Base-by-base conservation (phyloP, 495 filamentous ascomycete genomes). In the Aspergillus saccharolyticus region DNA sequence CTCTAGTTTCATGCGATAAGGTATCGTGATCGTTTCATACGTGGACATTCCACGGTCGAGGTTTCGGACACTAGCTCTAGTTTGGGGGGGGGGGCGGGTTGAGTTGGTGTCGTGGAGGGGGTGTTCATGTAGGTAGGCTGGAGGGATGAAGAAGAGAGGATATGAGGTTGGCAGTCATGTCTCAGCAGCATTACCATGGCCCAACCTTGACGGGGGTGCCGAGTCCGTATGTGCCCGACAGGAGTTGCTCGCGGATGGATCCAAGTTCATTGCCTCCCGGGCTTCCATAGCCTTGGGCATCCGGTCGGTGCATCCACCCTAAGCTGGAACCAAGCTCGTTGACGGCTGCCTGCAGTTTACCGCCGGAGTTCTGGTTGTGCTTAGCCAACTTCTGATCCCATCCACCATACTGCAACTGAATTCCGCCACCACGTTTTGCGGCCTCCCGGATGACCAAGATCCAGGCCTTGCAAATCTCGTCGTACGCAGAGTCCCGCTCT, bases 381-480 rank as follows among this genome's bases (percentile, higher is more conserved):
- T 89, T 93, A 2, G 81, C 74, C 47, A 98, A 74, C 62, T 84
- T 91, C 71, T 91, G 85, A 63, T 97, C 94, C 94, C 95, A 98
- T 24, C 89, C 89, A 20, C 88, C 91, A 59, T 91, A 90, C 65
- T 97, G 93, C 60, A 98, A 66, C 60, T 88, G 81, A 63, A 97
- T 94, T 18, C 94, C 94, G 42, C 90, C 95, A 6, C 91, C 93
- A 52, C 87, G 79, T 74, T 97, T 97, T 19, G 90, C 85, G 10
- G 92, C 91, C 68, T 97, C 94, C 33, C 85, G 86, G 54, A 98
- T 90, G 44, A 96, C 93, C 66, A 96, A 66, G 25, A 91, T 85
- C 94, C 94, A 98, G 10, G 94, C 95, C 63, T 86, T 88, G 46
- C 89, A 86, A 44, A 98, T 90, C 69, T 97, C 95, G 63, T 98